Base-by-base conservation (phyloP, 1,139 yeast species). In the Blastobotrys proliferans region DNA sequence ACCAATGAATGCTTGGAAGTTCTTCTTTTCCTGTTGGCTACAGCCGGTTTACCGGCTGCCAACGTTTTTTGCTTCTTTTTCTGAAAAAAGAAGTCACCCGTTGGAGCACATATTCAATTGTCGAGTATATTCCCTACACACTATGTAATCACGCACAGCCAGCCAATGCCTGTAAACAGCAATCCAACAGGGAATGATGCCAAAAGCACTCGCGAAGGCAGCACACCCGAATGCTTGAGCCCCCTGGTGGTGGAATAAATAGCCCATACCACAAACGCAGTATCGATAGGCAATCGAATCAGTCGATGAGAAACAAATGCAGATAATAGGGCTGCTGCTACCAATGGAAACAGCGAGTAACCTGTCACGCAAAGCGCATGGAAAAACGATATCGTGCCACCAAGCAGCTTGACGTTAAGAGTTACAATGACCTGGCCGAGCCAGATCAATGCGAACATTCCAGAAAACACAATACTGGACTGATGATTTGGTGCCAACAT, bases 361-460 rank as follows among this genome's bases (percentile, higher is more conserved):
- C 95, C 94, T 1, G 85, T 75, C 21, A 90, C 85, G 55, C 88
- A 80, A 44, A 86, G 70, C 22, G 94, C 90, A 44, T 84, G 84
- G 69, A 86, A 77, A 54, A 83, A 83, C 2, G 83, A 76, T 27
- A 82, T 77, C 32, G 78, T 72, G 4, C 90, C 88, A 8, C 90
- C 88, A 27, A 86, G 69, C 35, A 86, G 70, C 60, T 85, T 90
- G 51, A 83, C 80, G 61, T 86, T 86, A 46, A 83, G 59, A 1
- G 82, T 71, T 35, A 77, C 70, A 13, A 76, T 62, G 6, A 75
- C 68, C 46, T 76, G 67, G 19, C 81, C 74, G n/a, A 70, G 59
- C 83, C 76, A 84, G 49, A 65, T 75, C 55, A 69, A 70, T 36
- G 76, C 72, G 68, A 74, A 86, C 60, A 68, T 77, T 35, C 88